Percentiles rank a stretch among this genome's conserved stretches.
These are phyloP conservation scores for Clonostachys rosea DNA, from an alignment of 2,329 filamentous ascomycete species.

Conservation along the genomic window DNA sequence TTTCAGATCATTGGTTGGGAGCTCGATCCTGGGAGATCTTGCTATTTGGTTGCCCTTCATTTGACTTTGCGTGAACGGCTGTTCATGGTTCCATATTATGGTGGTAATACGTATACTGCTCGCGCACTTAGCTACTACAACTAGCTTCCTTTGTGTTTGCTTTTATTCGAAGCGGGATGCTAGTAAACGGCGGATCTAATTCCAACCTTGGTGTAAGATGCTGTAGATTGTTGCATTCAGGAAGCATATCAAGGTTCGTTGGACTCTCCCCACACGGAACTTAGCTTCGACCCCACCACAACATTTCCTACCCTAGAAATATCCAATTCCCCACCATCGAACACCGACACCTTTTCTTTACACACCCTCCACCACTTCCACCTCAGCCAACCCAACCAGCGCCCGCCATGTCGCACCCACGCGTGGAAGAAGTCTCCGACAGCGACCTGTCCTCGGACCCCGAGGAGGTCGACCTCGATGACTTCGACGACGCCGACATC, in stretches of 20 bases:
- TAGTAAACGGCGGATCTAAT: too few species aligned
- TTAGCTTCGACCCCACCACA: too few species aligned
- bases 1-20: background rate
- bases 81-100: background rate
- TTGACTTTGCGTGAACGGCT: background rate
- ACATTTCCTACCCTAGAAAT: too few species aligned
- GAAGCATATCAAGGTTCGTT: too few species aligned
- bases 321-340: constrained; percentile 1
- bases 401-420: constrained; percentile 69
- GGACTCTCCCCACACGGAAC: too few species aligned
- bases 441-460: constrained; percentile 75
- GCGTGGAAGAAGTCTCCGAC: constrained; percentile 90
- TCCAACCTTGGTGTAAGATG: too few species aligned
- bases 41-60: background rate
- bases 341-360: background rate
- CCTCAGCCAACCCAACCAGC: background rate
- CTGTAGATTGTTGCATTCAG: too few species aligned
- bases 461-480: constrained; percentile 76
- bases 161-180: too few species aligned
- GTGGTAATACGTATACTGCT: too few species aligned
- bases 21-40: background rate
- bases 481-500: constrained; percentile 55
- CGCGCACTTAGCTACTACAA: too few species aligned
- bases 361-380: background rate
- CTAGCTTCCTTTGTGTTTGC: too few species aligned